Percentiles rank a stretch among this genome's conserved stretches.
Evolutionary conservation across 139 green algal genomes (phyloP).

Genomic region (Eudorina sp.): DNA sequence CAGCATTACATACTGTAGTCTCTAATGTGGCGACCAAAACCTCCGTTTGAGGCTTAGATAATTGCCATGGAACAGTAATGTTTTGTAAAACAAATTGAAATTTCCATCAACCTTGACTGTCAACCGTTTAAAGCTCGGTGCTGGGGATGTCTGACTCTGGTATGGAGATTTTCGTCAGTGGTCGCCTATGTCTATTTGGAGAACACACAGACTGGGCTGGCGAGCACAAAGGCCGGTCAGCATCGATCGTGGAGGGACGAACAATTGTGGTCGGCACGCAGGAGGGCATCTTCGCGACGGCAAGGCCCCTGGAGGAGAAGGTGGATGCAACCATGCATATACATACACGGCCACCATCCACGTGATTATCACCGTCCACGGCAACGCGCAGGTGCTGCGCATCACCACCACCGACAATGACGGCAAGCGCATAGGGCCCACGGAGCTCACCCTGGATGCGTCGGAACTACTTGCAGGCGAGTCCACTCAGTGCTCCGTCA

Average conservation of each 20-base stretch:
- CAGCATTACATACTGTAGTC: no score
- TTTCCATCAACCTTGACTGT: not conserved
- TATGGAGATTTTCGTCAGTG: constrained; percentile 77
- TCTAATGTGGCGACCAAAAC: not conserved
- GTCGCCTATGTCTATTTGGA: constrained; percentile 80
- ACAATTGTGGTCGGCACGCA: constrained; percentile 79
- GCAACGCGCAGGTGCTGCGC: constrained; percentile 37
- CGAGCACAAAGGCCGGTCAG: constrained; percentile 40
- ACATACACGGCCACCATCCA: not conserved
- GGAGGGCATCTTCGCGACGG: constrained; percentile 64
- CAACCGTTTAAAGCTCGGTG: not conserved
- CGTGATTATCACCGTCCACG: not conserved
- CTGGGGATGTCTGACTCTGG: not conserved
- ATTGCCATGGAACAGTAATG: not conserved
- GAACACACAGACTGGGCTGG: constrained; percentile 69
- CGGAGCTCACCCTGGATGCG: constrained; percentile 34
- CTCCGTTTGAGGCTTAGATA: not conserved
- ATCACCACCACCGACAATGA: constrained; percentile 25
- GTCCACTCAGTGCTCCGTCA: no score
- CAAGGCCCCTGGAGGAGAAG: constrained; percentile 4
- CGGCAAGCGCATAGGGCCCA: not conserved
- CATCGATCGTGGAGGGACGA: constrained; percentile 52
- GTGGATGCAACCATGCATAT: not conserved
- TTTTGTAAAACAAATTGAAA: not conserved
- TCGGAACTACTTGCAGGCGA: constrained; percentile 18